Base-by-base conservation (phyloP, 1,284 basidiomycete species). In the Paramarasmius palmivorus region DNA sequence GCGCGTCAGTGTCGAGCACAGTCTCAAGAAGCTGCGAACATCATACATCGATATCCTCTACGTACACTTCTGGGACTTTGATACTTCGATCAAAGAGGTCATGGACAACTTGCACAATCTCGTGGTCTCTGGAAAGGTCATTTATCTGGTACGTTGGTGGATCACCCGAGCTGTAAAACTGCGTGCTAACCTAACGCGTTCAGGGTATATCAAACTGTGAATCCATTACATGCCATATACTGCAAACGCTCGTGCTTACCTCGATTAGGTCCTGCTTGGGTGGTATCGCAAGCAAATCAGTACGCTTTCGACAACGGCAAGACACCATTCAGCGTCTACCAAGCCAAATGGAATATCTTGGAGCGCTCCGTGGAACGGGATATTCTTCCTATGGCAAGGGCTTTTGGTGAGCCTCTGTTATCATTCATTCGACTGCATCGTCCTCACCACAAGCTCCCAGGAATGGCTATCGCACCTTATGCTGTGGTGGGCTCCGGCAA, bases 361-460 rank as follows among this genome's bases (percentile, higher is more conserved):
- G 63, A 73, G 26, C 72, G 79, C 26, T 72, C 74, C 29, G 76
- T 83, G 52, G 81, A 83, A 66, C 68, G 78, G 8, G 79, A 81
- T 5, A 81, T 82, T 54, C 74, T 82, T 40, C 79, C 79, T 1
- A 82, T 83, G 81, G 73, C 73, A 4, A 71, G 74, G 10, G 60
- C 65, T n/a, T 68, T 77, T 58, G 81, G 81, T 61, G 61, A 60
- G 59, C n/a, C n/a, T n/a, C n/a, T n/a, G n/a, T n/a, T n/a, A n/a
- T n/a, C n/a, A n/a, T n/a, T n/a, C n/a, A n/a, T n/a, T n/a, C n/a
- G n/a, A n/a, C n/a, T n/a, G n/a, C n/a, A n/a, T n/a, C n/a, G n/a
- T n/a, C n/a, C 26, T 26, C 20, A 20, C 42, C 15, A 22, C 25
- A 2, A 19, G 9, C 15, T 19, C 22, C 14, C 12, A 50, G 50